Conservation (phyloP, 202 grass and related monocot species). For the Digitaria exilis region DNA sequence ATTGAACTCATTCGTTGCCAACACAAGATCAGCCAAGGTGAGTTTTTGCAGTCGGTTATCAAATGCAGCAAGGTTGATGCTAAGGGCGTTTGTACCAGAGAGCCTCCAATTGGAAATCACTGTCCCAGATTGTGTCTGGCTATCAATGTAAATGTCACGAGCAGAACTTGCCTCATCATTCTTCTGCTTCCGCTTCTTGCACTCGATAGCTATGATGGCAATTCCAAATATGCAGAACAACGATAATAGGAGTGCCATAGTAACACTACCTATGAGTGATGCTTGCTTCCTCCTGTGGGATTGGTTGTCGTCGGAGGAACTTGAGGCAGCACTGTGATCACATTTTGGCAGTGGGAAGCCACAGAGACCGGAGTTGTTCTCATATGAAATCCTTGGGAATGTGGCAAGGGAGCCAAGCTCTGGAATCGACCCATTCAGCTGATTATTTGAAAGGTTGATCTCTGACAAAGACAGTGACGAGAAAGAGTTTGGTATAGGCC, state of each 20-base stretch:
- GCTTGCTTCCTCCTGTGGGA: conserved; percentile 55
- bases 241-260: conserved; percentile 72
- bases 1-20: conserved; percentile 89
- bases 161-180: conserved; percentile 57
- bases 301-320: conserved; percentile 38
- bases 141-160: conserved; percentile 79
- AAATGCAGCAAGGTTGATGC: conserved; percentile 68
- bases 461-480: conserved; percentile 73
- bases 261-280: conserved; percentile 69
- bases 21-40: conserved; percentile 73
- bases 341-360: conserved; percentile 69
- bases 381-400: conserved; percentile 67
- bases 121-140: conserved; percentile 71
- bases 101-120: conserved; percentile 82
- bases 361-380: conserved; percentile 88
- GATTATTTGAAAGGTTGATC: conserved; percentile 89
- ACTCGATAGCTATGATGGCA: conserved; percentile 72
- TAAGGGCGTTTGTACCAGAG: conserved; percentile 79
- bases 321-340: background rate
- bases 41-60: conserved; percentile 82
- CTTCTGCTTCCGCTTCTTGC: conserved; percentile 61
- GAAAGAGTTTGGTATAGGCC: conserved; percentile 79
- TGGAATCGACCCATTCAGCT: conserved; percentile 89
- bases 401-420: conserved; percentile 85
- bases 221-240: conserved; percentile 84